Evolutionary conservation across 2,329 filamentous ascomycete genomes (phyloP).

Genomic region (Penicillium palitans): DNA sequence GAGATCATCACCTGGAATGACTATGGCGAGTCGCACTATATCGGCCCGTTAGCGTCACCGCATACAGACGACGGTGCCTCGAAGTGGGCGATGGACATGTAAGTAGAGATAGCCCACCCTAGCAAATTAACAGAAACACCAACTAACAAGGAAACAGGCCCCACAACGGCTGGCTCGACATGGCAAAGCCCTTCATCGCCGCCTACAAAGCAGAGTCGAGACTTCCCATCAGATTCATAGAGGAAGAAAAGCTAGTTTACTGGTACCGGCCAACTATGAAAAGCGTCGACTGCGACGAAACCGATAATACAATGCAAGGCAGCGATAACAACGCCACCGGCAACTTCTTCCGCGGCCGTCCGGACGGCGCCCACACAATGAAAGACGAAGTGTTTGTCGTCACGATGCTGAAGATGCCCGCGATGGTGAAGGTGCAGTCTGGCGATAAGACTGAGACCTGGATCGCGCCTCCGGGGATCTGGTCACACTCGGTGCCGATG

Average conservation of each 20-base stretch:
- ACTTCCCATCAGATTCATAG: constrained; percentile 40
- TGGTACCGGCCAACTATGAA: constrained; percentile 57
- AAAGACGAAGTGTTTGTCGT: constrained; percentile 55
- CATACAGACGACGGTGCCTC: constrained; percentile 44
- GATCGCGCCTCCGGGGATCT: constrained; percentile 50
- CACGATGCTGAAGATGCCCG: constrained; percentile 50
- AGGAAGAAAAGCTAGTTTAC: constrained; percentile 54
- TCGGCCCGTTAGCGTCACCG: constrained; percentile 50
- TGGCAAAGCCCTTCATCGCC: constrained; percentile 55
- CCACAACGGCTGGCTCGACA: constrained; percentile 55
- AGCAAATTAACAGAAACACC: background rate
- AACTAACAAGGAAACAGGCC: constrained; percentile 37
- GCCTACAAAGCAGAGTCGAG: constrained; percentile 53
- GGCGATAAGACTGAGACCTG: constrained; percentile 48
- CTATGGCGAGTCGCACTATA: constrained; percentile 58
- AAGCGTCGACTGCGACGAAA: constrained; percentile 51
- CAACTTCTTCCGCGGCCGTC: constrained; percentile 55
- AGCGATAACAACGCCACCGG: constrained; percentile 48
- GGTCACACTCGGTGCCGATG: constrained; percentile 50
- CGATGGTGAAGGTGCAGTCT: constrained; percentile 48
- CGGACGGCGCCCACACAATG: constrained; percentile 53
- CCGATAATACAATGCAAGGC: constrained; percentile 51
- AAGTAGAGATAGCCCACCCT: constrained; percentile 16
- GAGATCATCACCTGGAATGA: constrained; percentile 53
- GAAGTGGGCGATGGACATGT: constrained; percentile 54